Evolutionary conservation across 177 flowering plant species (phyloP).

Genomic region (Telopea speciosissima): DNA sequence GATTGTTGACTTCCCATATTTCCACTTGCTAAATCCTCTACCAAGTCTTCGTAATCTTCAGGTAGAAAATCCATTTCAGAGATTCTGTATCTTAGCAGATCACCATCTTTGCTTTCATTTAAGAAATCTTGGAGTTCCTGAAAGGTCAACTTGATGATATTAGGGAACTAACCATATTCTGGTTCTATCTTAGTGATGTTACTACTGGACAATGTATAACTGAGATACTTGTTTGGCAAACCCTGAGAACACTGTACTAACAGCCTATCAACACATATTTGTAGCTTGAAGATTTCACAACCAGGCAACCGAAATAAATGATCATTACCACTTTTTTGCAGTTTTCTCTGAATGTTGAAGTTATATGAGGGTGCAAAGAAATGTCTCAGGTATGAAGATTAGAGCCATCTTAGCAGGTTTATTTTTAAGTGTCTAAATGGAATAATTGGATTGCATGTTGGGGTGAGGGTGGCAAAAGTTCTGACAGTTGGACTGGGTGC

Average conservation of each 20-base stretch:
- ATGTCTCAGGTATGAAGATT: not conserved
- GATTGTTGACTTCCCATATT: conserved; percentile 44
- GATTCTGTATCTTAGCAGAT: conserved; percentile 24
- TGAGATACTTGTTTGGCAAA: not conserved
- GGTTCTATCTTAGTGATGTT: not conserved
- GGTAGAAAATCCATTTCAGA: conserved; percentile 50
- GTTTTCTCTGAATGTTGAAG: not conserved
- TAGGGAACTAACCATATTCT: conserved; percentile 2
- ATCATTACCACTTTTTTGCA: not conserved
- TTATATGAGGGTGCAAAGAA: not conserved
- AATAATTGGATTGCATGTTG: too few species aligned
- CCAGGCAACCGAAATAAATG: not conserved
- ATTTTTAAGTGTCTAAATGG: not conserved
- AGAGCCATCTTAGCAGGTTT: conserved; percentile 3
- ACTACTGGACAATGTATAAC: not conserved
- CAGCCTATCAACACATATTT: not conserved
- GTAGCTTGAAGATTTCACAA: not conserved
- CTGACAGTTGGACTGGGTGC: too few species aligned
- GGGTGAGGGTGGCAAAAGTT: too few species aligned
- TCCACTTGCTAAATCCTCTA: conserved; percentile 52
- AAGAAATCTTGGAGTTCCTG: conserved; percentile 87
- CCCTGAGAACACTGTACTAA: not conserved
- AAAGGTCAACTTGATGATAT: conserved; percentile 7
- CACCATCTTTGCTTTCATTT: conserved; percentile 48
- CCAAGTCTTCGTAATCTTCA: conserved; percentile 53